Base-by-base conservation (phyloP, 139 green algal genomes). In the Chloropicon primus region DNA sequence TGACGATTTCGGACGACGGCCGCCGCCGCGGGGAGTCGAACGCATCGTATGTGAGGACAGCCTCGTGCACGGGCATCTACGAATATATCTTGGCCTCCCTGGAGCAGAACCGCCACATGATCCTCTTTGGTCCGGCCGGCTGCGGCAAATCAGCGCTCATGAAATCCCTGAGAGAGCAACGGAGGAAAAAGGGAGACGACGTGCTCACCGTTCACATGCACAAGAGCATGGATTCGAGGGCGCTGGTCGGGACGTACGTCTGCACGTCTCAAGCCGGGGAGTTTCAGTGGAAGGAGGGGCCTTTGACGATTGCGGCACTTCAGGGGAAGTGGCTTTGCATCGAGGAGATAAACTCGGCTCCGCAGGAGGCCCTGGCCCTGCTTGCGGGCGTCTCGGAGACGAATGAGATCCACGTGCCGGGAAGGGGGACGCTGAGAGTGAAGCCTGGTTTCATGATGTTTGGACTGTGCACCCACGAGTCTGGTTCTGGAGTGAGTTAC, bases 181-280 rank as follows among this genome's bases (percentile, higher is more conserved):
- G 41, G 41, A 5, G n/a, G n/a, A n/a, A n/a, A n/a, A n/a, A 62
- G 10, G 10, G 17, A 17, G 41, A 62, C 41, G 17, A 62, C 41
- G 25, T 79, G 82, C 84, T 88, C 81, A 83, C 85, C 41, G 80
- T 98, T 2, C 92, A 98, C 83, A 76, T 98, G 71, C 94, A 98
- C 79, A 94, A 97, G 74, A 92, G 97, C 81, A 96, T 94, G 85
- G 95, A 99, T 79, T 86, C 87, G 79, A 98, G 97, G 85, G 90
- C 80, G 25, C 86, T 99, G 79, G 85, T 99, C 73, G 95, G 95
- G 0, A 88, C 89, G 0, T 99, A 99, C 80, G 88, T 96, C 2
- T 97, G 90, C 80, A 95, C 89, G 0, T 80, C 91, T 0, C 85
- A 89, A 3, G 94, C 95, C 17, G 95, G 95, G 0, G 92, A 98